Evolutionary conservation across 2,329 filamentous ascomycete genomes (phyloP).

Genomic region (Ascochyta clinopodiicola): DNA sequence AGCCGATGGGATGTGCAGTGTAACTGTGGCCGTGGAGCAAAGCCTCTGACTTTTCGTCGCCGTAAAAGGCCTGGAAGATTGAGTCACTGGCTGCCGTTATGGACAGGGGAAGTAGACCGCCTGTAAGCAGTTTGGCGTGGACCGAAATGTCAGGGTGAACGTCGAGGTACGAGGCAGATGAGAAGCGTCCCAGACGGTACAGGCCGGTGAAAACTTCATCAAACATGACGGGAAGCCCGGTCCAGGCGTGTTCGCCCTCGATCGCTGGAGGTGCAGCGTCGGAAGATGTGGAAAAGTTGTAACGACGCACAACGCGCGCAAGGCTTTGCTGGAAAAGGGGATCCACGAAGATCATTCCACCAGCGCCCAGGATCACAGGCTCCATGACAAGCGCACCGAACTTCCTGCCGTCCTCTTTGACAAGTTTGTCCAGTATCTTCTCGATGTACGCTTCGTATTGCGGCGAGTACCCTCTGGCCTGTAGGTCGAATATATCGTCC

Average conservation of each 20-base stretch:
- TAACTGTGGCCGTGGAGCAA: slow-evolving; percentile 86
- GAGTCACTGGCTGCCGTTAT: slow-evolving; percentile 75
- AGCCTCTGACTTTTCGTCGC: slow-evolving; percentile 77
- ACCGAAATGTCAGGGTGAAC: slow-evolving; percentile 76
- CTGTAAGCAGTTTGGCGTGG: slow-evolving; percentile 84
- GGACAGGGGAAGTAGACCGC: slow-evolving; percentile 78
- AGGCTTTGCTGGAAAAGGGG: slow-evolving; percentile 80
- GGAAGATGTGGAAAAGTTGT: slow-evolving; percentile 58
- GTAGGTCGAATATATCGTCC: slow-evolving; percentile 45
- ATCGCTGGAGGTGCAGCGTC: not conserved
- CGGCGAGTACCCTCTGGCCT: slow-evolving; percentile 49
- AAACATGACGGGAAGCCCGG: slow-evolving; percentile 78
- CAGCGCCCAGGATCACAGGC: slow-evolving; percentile 79
- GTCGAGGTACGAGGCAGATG: slow-evolving; percentile 72
- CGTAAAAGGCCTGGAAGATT: slow-evolving; percentile 75
- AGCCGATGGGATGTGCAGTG: slow-evolving; percentile 83
- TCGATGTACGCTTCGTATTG: slow-evolving; percentile 68
- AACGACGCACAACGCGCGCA: slow-evolving; percentile 69
- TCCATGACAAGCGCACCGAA: slow-evolving; percentile 83
- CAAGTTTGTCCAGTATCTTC: slow-evolving; percentile 60
- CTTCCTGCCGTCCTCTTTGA: slow-evolving; percentile 63
- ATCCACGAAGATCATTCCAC: slow-evolving; percentile 84
- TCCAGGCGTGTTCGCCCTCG: slow-evolving; percentile 59
- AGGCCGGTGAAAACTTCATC: slow-evolving; percentile 90
- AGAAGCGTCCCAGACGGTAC: slow-evolving; percentile 78